phyloP scores from a whole-genome alignment of 352 stramenopile genomes.

The Lagenidium giganteum region DNA sequence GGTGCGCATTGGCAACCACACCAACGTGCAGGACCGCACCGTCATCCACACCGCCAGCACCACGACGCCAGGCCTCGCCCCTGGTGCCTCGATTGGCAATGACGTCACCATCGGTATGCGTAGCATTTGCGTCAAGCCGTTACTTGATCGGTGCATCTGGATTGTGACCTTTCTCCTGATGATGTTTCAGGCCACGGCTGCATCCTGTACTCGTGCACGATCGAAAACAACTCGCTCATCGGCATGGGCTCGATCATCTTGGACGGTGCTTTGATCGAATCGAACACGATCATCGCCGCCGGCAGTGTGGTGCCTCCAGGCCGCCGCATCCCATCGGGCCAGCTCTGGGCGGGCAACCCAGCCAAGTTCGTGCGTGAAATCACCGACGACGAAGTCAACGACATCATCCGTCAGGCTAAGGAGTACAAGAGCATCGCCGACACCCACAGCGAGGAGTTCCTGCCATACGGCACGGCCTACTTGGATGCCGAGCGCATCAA shows the following conservation, averaged over 20 bases:
- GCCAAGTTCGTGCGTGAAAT: slow-evolving; percentile 93
- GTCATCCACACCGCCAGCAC: slow-evolving; percentile 92
- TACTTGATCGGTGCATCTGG: slow-evolving; percentile 1
- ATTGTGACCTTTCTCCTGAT: neutral
- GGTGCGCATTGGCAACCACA: slow-evolving; percentile 93
- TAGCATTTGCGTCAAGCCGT: slow-evolving; percentile 13
- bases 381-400: slow-evolving; percentile 89
- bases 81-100: slow-evolving; percentile 91
- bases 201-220: slow-evolving; percentile 95
- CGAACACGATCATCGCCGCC: slow-evolving; percentile 93
- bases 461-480: slow-evolving; percentile 87
- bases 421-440: slow-evolving; percentile 83
- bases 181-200: slow-evolving; percentile 93
- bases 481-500: slow-evolving; percentile 87
- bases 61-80: slow-evolving; percentile 62
- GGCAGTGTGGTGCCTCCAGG: slow-evolving; percentile 91
- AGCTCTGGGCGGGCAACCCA: slow-evolving; percentile 96
- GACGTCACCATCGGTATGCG: slow-evolving; percentile 96
- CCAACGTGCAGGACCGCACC: slow-evolving; percentile 96
- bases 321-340: slow-evolving; percentile 84
- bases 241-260: slow-evolving; percentile 95
- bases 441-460: slow-evolving; percentile 88
- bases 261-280: slow-evolving; percentile 89
- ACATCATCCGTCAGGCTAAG: slow-evolving; percentile 81
- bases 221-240: slow-evolving; percentile 95